Percentiles rank a stretch among this genome's conserved stretches.
Conservation (phyloP, 176 grass and related monocot species). For the Secale cereale region DNA sequence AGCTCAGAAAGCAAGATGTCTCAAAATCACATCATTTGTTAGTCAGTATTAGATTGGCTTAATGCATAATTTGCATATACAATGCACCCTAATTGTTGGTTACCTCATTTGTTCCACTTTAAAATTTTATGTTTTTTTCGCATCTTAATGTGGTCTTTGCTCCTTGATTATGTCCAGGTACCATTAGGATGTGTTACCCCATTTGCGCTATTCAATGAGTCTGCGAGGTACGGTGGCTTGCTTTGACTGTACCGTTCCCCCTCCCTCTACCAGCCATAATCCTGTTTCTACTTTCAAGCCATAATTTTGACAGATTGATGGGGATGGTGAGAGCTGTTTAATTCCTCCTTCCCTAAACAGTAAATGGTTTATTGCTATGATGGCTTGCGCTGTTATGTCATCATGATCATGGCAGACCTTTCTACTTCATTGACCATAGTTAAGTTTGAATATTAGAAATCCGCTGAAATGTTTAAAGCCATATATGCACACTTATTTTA, state of each 20-base stretch:
- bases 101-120: background rate
- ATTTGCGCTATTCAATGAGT: slow-evolving; percentile 86
- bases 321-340: background rate
- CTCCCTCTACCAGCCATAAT: background rate
- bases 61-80: background rate
- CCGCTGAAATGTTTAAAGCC: slow-evolving; percentile 10
- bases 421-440: background rate
- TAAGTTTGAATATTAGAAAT: background rate
- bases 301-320: slow-evolving; percentile 7
- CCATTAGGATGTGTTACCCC: slow-evolving; percentile 92
- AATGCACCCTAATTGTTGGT: background rate
- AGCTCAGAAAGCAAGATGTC: background rate
- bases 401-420: background rate
- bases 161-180: slow-evolving; percentile 56
- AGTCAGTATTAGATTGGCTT: background rate
- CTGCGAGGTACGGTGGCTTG: slow-evolving; percentile 55
- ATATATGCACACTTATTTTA: background rate
- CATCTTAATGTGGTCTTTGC: slow-evolving; percentile 20
- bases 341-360: background rate
- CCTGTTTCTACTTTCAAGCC: slow-evolving; percentile 7
- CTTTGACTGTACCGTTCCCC: slow-evolving; percentile 8
- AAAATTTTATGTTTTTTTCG: background rate
- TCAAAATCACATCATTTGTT: background rate
- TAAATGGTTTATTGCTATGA: background rate
- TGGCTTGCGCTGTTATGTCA: background rate